Base-by-base conservation (phyloP, 495 filamentous ascomycete genomes). In the Hypoxylon rickii region DNA sequence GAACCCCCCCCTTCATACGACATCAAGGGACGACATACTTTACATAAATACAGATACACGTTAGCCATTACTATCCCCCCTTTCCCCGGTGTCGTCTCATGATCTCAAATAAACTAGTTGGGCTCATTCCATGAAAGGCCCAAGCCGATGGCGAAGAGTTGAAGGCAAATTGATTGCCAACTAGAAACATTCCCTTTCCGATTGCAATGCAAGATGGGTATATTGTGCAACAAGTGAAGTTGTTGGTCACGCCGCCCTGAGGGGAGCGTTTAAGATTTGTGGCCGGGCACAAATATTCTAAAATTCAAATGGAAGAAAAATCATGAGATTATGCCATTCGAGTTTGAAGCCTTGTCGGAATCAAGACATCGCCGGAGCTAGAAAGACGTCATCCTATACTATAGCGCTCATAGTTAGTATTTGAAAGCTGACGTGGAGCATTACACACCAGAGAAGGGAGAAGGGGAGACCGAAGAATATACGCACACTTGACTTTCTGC, bases 401-500 rank as follows among this genome's bases (percentile, higher is more conserved):
- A 40, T 58, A 54, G 19, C 4, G 18, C 10, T 37, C 3, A 55
- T 24, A 52, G 32, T 63, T 45, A 63, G 59, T 38, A 46, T 44
- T 10, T n/a, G 7, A 7, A 18, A 15, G 7, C 10, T 24, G n/a
- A 22, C 5, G 10, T 45, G 41, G 26, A 44, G 12, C n/a, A n/a
- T n/a, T n/a, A n/a, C n/a, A n/a, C n/a, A n/a, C n/a, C n/a, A n/a
- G 43, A 20, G 45, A 16, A 21, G 29, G 16, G 39, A 7, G 40
- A 24, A 32, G n/a, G 31, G 47, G 18, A 29, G 16, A 44, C 20
- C n/a, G n/a, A n/a, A n/a, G 13, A 8, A 26, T 49, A 51, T 52
- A 60, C 48, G 59, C 69, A 54, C 82, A 64, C 70, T 76, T 81
- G 55, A 81, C 75, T 65, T 77, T 81, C 61, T 77, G 67, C 18